phyloP scores from a whole-genome alignment of 1,284 basidiomycete species.

The Melampsora americana region DNA sequence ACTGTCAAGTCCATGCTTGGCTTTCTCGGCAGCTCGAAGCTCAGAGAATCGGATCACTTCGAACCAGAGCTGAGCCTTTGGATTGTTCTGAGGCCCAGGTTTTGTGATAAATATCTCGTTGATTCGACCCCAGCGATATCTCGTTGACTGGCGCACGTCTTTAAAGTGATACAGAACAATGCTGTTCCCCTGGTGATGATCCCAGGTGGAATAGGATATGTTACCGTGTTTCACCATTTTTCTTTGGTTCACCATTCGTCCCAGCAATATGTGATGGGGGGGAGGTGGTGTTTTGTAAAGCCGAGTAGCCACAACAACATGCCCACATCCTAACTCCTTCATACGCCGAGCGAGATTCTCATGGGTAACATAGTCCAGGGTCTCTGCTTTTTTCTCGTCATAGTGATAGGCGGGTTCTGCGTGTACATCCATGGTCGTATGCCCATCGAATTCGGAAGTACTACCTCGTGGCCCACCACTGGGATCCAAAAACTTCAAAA shows the following conservation, averaged over 20 bases:
- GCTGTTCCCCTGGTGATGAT: constrained; percentile 24
- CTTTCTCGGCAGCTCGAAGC: constrained; percentile 7
- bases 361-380: constrained; percentile 18
- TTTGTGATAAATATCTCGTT: constrained; percentile 25
- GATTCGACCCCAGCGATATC: constrained; percentile 11
- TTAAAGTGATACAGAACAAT: constrained; percentile 13
- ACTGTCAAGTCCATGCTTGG: constrained; percentile 21
- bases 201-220: not conserved
- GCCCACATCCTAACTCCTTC: not conserved
- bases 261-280: not conserved
- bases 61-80: constrained; percentile 22
- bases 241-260: constrained; percentile 12
- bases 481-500: constrained; percentile 20
- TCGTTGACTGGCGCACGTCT: not conserved
- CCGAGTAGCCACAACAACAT: constrained; percentile 11
- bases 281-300: constrained; percentile 7
- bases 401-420: not conserved
- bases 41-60: constrained; percentile 8
- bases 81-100: not conserved
- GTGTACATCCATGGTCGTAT: not conserved
- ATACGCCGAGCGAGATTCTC: not conserved
- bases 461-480: not conserved
- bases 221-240: not conserved
- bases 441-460: not conserved
- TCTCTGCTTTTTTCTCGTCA: constrained; percentile 6